Base-by-base conservation (phyloP, 768 basidiomycete species). In the Sporobolomyces pararoseus region DNA sequence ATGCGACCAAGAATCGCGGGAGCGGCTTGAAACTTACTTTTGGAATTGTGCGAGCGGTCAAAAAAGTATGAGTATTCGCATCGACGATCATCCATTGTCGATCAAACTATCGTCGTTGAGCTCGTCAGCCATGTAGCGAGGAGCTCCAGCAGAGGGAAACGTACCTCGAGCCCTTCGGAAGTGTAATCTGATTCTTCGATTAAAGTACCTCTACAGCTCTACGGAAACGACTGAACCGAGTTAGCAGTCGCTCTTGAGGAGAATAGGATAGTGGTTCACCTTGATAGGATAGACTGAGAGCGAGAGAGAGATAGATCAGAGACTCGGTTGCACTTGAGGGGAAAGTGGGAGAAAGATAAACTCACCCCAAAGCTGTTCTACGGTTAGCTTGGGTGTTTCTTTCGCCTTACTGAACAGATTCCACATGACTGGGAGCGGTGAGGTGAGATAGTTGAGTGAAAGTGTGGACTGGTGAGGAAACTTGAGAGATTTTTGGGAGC, bases 1-100 rank as follows among this genome's bases (percentile, higher is more conserved):
- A 3, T 23, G 53, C 32, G 27, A 25, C 0, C 9, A 0, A 0
- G 2, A 16, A 9, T n/a, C 12, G 37, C 1, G 37, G 0, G 23
- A 21, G 25, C 31, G 7, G 6, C 29, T 32, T 27, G 6, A 34
- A 9, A 29, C 61, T 35, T 4, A 72, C 70, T 23, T 60, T 61
- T 21, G 68, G 62, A 27, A 70, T 64, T 19, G 68, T 74, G 23
- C 72, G 61, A 17, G 72, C 72, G 2, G 72, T 74, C n/a, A 74
- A 42, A 53, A 74, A 74, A 29, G 53, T 54, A 52, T 74, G 72
- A 17, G 62, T 51, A 10, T 35, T 7, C 0, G 58, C 69, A 4
- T 74, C 72, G 44, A 74, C 72, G 31, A 74, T 60, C 72, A 74
- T 74, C 68, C 68, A 74, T 31, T 74, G 65, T 10, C 72, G 55